Percentiles rank a stretch among this genome's conserved stretches.
Evolutionary conservation across 2,329 filamentous ascomycete genomes (phyloP).

Genomic region (Cladophialophora yegresii): DNA sequence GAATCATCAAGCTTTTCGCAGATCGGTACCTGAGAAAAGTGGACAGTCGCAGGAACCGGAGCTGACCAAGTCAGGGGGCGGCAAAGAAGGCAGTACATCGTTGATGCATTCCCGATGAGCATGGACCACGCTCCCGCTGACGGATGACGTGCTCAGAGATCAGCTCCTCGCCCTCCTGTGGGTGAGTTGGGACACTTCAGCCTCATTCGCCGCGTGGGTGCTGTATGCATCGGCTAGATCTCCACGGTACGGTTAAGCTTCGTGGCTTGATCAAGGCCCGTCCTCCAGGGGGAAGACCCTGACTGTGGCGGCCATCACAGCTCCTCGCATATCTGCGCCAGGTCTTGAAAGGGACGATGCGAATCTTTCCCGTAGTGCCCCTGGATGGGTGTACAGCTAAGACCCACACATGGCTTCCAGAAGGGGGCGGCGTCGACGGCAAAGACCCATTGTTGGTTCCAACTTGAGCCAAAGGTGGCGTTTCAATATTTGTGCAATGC

Average conservation of each 20-base stretch:
- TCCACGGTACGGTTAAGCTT: constrained; percentile 24
- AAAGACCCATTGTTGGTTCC: constrained; percentile 51
- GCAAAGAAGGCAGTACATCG: constrained; percentile 22
- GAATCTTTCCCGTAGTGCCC: constrained; percentile 46
- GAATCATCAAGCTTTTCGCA: constrained; percentile 9
- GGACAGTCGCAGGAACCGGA: background rate
- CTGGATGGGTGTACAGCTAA: constrained; percentile 44
- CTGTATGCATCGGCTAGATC: constrained; percentile 39
- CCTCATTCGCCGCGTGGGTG: constrained; percentile 39
- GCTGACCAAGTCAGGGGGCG: constrained; percentile 24
- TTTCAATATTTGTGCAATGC: constrained; percentile 49
- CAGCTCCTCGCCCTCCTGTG: constrained; percentile 42
- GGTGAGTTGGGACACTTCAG: constrained; percentile 44
- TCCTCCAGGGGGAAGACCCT: constrained; percentile 29
- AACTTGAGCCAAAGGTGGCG: constrained; percentile 49
- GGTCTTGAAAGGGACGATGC: constrained; percentile 45
- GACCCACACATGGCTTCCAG: constrained; percentile 49
- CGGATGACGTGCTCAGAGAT: constrained; percentile 31
- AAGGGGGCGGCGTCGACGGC: constrained; percentile 52
- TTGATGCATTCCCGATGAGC: constrained; percentile 33
- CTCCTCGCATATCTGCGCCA: constrained; percentile 20
- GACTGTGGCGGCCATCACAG: constrained; percentile 10
- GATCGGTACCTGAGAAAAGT: constrained; percentile 11
- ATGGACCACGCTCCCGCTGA: constrained; percentile 31
- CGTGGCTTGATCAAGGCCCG: constrained; percentile 26